phyloP scores from a whole-genome alignment of 2,329 filamentous ascomycete species.

The Trichophyton simii region DNA sequence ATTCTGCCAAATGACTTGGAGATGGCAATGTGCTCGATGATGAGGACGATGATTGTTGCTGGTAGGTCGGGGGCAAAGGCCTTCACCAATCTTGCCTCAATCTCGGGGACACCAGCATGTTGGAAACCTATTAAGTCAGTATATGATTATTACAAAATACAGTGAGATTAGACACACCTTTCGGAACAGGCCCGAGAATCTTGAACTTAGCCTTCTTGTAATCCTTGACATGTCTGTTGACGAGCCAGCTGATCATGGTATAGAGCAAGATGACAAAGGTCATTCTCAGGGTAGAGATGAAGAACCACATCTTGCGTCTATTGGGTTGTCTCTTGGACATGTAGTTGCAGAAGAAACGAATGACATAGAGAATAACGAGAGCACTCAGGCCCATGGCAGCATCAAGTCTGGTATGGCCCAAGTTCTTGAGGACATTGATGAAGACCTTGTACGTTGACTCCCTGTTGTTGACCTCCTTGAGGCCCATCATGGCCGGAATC shows the following conservation, averaged over 20 bases:
- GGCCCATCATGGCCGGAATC: conserved; percentile 48
- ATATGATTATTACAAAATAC: not conserved
- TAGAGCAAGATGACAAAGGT: conserved; percentile 50
- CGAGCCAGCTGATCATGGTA: conserved; percentile 50
- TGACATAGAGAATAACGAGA: conserved; percentile 43
- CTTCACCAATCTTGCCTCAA: conserved; percentile 34
- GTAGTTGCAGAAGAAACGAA: conserved; percentile 45
- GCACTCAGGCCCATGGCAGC: conserved; percentile 48
- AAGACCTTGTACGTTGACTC: conserved; percentile 42
- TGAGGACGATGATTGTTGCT: conserved; percentile 49
- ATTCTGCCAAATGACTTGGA: conserved; percentile 50
- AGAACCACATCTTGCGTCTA: conserved; percentile 46
- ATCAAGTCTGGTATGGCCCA: conserved; percentile 47
- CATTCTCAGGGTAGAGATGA: conserved; percentile 48
- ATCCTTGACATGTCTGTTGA: conserved; percentile 41
- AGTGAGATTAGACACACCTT: conserved; percentile 24
- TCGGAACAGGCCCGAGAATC: conserved; percentile 45
- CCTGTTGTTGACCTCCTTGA: conserved; percentile 38
- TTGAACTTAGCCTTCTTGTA: conserved; percentile 40
- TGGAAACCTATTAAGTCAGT: conserved; percentile 26
- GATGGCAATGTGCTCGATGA: conserved; percentile 53
- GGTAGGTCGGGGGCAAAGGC: conserved; percentile 45
- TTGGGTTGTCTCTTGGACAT: conserved; percentile 40
- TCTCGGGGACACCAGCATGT: conserved; percentile 36
- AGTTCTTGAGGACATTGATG: conserved; percentile 44